phyloP scores from a whole-genome alignment of 2,329 filamentous ascomycete species.

The Sphaerulina vaccinii region DNA sequence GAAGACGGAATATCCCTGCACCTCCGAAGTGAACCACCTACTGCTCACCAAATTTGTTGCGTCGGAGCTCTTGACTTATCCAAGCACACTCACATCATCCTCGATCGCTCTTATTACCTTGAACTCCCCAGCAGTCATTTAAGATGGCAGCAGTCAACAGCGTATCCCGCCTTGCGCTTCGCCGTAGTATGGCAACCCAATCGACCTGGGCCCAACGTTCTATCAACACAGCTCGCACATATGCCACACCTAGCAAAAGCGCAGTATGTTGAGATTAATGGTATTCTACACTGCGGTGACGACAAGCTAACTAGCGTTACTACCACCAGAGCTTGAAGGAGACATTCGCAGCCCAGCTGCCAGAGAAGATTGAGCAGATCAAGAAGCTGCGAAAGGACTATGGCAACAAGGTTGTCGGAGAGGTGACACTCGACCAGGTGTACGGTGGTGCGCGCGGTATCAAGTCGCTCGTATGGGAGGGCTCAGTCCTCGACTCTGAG shows the following conservation, averaged over 20 bases:
- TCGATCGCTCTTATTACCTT: background rate
- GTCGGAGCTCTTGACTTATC: no score
- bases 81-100: no score
- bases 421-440: slow-evolving; percentile 98
- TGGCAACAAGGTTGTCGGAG: slow-evolving; percentile 91
- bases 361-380: slow-evolving; percentile 97
- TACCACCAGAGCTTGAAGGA: slow-evolving; percentile 86
- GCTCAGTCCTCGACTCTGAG: slow-evolving; percentile 95
- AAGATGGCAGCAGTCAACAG: slow-evolving; percentile 37
- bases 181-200: slow-evolving; percentile 68
- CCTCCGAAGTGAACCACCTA: no score
- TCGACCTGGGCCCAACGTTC: slow-evolving; percentile 58
- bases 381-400: slow-evolving; percentile 98
- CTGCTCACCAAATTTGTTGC: no score
- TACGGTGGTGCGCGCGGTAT: slow-evolving; percentile 99
- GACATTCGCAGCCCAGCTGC: slow-evolving; percentile 92
- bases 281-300: background rate
- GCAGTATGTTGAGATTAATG: slow-evolving; percentile 60
- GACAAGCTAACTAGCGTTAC: background rate
- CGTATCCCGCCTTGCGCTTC: slow-evolving; percentile 67
- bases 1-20: no score
- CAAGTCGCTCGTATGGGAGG: slow-evolving; percentile 98
- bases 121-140: slow-evolving; percentile 4
- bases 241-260: slow-evolving; percentile 89
- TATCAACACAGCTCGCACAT: slow-evolving; percentile 81